Conservation (phyloP, 768 basidiomycete species). For the Phanerochaete carnosa region DNA sequence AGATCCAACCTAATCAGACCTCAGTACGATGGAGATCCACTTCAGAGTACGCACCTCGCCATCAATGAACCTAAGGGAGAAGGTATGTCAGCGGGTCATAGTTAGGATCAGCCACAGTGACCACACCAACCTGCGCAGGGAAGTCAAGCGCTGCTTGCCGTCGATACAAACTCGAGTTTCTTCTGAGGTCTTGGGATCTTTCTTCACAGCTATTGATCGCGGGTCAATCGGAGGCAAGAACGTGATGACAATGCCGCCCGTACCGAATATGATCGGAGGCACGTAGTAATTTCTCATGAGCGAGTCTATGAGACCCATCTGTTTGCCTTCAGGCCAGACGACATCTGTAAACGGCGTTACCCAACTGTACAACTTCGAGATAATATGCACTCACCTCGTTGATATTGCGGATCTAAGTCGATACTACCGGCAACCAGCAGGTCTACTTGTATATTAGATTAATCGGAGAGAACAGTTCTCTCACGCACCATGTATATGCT, state of each 20-base stretch:
- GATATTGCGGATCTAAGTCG: slow-evolving; percentile 64
- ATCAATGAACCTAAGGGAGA: slow-evolving; percentile 1
- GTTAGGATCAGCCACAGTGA: not conserved
- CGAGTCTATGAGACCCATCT: slow-evolving; percentile 61
- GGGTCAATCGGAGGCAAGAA: not conserved
- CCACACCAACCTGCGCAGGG: slow-evolving; percentile 48
- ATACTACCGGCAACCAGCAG: slow-evolving; percentile 44
- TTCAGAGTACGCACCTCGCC: slow-evolving; percentile 5
- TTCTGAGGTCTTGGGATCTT: slow-evolving; percentile 32
- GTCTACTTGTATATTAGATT: slow-evolving; percentile 30
- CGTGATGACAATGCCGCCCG: slow-evolving; percentile 12
- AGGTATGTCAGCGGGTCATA: not conserved
- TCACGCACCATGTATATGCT: slow-evolving; percentile 40
- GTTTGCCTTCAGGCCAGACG: slow-evolving; percentile 64
- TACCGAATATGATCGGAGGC: slow-evolving; percentile 66
- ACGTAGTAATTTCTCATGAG: slow-evolving; percentile 62
- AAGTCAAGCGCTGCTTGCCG: slow-evolving; percentile 72
- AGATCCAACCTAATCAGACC: not conserved
- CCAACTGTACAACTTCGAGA: not conserved
- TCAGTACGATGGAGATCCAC: not conserved
- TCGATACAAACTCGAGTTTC: slow-evolving; percentile 59
- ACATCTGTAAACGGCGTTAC: slow-evolving; percentile 39
- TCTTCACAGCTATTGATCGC: not conserved
- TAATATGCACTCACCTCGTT: slow-evolving; percentile 42
- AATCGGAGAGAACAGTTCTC: not conserved